Evolutionary conservation across 1,284 basidiomycete species (phyloP).

Genomic region (Trichosporon inkin): DNA sequence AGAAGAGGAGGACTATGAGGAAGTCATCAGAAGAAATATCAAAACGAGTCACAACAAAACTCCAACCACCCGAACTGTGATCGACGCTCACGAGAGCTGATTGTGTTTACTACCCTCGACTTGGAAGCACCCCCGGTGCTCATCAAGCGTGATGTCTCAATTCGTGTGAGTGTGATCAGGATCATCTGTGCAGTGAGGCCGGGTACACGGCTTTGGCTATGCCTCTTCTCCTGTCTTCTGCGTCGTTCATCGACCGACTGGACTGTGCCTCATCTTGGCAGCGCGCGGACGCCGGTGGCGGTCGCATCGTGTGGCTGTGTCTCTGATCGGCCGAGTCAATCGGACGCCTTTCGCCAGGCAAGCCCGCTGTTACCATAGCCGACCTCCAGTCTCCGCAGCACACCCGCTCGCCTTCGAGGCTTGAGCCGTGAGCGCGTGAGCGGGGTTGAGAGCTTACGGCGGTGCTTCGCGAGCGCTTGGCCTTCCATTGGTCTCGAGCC

Average conservation of each 20-base stretch:
- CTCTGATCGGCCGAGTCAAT: neutral
- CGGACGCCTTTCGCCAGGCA: neutral
- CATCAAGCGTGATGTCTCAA: neutral
- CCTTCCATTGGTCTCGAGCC: neutral
- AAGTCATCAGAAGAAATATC: conserved; percentile 7
- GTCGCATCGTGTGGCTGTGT: neutral
- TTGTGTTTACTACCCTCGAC: conserved; percentile 2
- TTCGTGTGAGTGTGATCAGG: neutral
- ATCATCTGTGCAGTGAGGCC: neutral
- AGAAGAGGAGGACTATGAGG: conserved; percentile 2
- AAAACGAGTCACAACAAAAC: conserved; percentile 8
- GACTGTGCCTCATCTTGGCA: neutral
- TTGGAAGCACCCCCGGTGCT: conserved; percentile 4
- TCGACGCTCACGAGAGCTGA: conserved; percentile 1
- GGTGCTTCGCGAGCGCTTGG: neutral
- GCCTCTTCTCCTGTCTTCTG: neutral
- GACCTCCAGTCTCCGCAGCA: conserved; percentile 25
- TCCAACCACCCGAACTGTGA: conserved; percentile 5
- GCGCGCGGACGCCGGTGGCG: neutral
- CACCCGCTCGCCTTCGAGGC: conserved; percentile 25
- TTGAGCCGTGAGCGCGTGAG: conserved; percentile 30
- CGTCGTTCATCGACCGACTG: neutral
- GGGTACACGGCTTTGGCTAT: neutral
- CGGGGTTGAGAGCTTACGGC: conserved; percentile 21
- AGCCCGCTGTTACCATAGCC: conserved; percentile 11